Base-by-base conservation (phyloP, 148 eudicot species). In the Limonium bicolor region DNA sequence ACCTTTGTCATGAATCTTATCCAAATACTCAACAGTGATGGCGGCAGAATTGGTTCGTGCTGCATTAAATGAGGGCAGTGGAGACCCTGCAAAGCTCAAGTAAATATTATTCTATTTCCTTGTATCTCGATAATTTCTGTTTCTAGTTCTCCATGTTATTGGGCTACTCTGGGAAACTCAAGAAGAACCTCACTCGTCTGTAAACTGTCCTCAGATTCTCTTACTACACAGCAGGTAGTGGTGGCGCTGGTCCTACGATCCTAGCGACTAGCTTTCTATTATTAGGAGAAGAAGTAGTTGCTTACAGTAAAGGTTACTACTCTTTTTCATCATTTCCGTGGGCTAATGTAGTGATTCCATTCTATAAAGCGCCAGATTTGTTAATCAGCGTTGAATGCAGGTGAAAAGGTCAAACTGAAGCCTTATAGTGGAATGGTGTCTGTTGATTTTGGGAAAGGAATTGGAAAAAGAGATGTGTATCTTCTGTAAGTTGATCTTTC, bases 171-270 rank as follows among this genome's bases (percentile, higher is more conserved):
- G 24, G 23, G 26, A 31, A 14, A 40, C 13, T 23, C 4, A 42
- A 42, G 11, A n/a, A n/a, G 1, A 25, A n/a, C 30, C 36, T 28
- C 12, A 7, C 2, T 20, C 34, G 26, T 5, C 36, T 34, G 23
- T 48, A 33, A 46, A 26, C 56, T 51, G 17, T 36, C 55, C 19
- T 60, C 74, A 90, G 99, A 64, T 90, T 90, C 75, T 90, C 78
- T 29, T 90, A 90, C 70, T 84, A 68, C 49, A 90, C 99, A 24
- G 99, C 99, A 43, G 99, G 99, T 56, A 68, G 79, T 55, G 99
- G 99, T 53, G 99, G 99, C 63, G 99, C 85, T 55, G 99, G 99
- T 36, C 99, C 99, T 40, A 84, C 99, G 27, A 90, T 90, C 64
- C 63, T 90, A 61, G 84, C 99, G 9, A 90, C 99, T 46, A 90